A percentile compares a stretch with the other conserved stretches of the same genome.
phyloP scores from a whole-genome alignment of 768 basidiomycete species.

The Psilocybe cyanescens region DNA sequence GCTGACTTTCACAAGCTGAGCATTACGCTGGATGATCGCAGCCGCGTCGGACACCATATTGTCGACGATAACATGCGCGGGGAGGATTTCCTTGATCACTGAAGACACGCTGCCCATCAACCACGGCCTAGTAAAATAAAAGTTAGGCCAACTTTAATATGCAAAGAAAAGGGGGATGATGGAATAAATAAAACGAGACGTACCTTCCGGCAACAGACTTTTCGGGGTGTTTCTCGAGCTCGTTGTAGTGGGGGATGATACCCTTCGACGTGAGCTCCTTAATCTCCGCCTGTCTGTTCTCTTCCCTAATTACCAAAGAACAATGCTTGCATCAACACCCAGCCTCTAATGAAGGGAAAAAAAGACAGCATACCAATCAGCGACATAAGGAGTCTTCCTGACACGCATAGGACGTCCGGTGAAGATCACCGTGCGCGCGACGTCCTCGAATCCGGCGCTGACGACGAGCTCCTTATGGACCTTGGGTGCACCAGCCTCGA shows the following conservation, averaged over 20 bases:
- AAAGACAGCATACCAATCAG: conserved; percentile 63
- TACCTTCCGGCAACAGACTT: conserved; percentile 62
- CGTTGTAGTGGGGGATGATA: conserved; percentile 74
- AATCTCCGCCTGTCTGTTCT: conserved; percentile 80
- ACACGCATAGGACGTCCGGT: conserved; percentile 91
- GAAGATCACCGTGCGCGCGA: conserved; percentile 84
- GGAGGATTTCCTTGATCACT: conserved; percentile 73
- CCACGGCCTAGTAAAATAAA: conserved; percentile 46
- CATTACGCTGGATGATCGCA: conserved; percentile 36
- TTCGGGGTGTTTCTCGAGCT: conserved; percentile 82
- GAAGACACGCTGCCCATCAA: conserved; percentile 85
- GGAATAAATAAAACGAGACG: too few species aligned
- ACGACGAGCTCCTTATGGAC: conserved; percentile 82
- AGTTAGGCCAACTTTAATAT: too few species aligned
- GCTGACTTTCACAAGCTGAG: conserved; percentile 36
- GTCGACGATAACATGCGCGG: conserved; percentile 84
- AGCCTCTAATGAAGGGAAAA: not conserved
- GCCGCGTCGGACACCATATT: conserved; percentile 62
- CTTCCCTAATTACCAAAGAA: conserved; percentile 53
- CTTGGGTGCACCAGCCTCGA: conserved; percentile 82
- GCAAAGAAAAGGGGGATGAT: too few species aligned
- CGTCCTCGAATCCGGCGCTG: conserved; percentile 76
- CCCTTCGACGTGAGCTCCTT: conserved; percentile 82
- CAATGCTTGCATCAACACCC: not conserved
- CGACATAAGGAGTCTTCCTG: conserved; percentile 81